phyloP scores from a whole-genome alignment of 495 filamentous ascomycete species.

The Neurospora sp. region DNA sequence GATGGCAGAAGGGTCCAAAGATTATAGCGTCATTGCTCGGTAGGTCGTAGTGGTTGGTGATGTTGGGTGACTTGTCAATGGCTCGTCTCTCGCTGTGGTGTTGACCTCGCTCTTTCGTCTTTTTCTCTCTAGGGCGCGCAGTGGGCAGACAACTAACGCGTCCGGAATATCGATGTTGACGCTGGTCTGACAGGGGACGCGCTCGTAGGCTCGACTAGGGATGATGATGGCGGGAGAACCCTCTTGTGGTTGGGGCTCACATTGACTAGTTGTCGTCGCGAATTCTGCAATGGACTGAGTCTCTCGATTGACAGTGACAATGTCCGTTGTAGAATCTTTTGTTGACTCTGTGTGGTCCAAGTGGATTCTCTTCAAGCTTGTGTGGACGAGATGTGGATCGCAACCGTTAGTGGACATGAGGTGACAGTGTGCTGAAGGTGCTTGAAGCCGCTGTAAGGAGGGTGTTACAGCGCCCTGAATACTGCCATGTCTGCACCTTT shows the following conservation, averaged over 20 bases:
- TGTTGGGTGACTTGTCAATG: neutral
- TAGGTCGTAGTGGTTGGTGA: neutral
- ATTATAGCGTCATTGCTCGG: neutral
- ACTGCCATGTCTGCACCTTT: neutral
- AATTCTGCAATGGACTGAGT: neutral
- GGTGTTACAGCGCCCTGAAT: neutral
- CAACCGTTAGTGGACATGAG: neutral
- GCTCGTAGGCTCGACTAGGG: neutral
- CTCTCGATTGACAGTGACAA: neutral
- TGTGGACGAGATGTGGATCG: neutral
- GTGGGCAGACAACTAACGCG: neutral
- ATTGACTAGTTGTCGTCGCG: neutral
- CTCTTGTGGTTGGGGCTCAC: neutral
- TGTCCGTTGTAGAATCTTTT: neutral
- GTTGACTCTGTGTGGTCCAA: neutral
- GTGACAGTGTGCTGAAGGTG: neutral
- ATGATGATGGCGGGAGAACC: neutral
- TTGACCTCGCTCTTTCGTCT: neutral
- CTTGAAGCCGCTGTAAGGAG: neutral
- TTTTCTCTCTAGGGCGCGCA: neutral
- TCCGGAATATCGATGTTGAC: neutral
- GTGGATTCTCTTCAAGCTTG: neutral
- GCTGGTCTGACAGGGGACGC: neutral
- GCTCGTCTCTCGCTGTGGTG: neutral
- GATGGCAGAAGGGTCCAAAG: neutral